Base-by-base conservation (phyloP, 208 protist species). In the Strigomonas oncopelti region DNA sequence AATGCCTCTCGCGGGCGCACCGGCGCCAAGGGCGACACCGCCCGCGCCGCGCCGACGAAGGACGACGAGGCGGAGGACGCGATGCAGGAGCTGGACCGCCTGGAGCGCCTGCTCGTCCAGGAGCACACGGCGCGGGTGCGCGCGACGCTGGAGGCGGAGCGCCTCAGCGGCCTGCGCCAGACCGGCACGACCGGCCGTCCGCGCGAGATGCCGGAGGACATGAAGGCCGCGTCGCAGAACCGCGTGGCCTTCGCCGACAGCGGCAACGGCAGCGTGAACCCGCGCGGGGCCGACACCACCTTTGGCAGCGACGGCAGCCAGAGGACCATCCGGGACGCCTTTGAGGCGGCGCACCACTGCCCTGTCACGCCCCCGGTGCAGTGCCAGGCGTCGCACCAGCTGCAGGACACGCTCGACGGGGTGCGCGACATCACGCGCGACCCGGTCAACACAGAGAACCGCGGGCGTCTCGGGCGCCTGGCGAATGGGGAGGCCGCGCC, bases 71-170 rank as follows among this genome's bases (percentile, higher is more conserved):
- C 77, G 9, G 74, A 65, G 60, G 72, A 81, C 27, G 85, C 81
- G 56, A 72, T 78, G 72, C 75, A 83, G 14, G 87, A 95, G 46
- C 77, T 95, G 13, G 87, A 95, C 60, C 83, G 81, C n/a, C 85
- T 95, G 52, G 87, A 95, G 77, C 80, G 87, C 11, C 79, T 95
- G 55, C 85, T 95, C 22, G 90, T 95, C 62, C 56, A 88, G n/a
- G 90, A 95, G 75, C 87, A 95, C 78, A 92, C 90, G 71, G 80
- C 87, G 0, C 86, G 90, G 24, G 85, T 88, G 46, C 79, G 83
- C 60, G 81, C 80, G 0, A 66, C 81, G 8, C 51, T 92, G 64
- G 90, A 93, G 38, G 78, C 80, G 52, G 78, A 93, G 38, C 74
- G 71, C 4, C 67, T 88, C 16, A 67, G 64, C 24, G 67, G 73